Evolutionary conservation across 352 stramenopile genomes (phyloP).

Genomic region (Phytopythium vexans): DNA sequence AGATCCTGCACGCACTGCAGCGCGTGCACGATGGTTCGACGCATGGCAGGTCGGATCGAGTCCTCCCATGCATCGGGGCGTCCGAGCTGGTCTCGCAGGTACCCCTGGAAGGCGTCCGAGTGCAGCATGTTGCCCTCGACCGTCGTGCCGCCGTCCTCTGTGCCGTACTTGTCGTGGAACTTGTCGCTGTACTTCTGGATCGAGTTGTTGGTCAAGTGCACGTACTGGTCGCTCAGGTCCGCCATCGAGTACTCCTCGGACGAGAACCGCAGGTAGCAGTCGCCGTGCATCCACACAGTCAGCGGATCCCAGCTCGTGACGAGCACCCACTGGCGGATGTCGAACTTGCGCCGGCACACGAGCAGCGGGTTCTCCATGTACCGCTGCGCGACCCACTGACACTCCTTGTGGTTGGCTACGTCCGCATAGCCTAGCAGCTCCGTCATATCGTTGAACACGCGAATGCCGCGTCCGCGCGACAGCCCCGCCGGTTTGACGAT

Average conservation of each 20-base stretch:
- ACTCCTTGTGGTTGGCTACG: conserved; percentile 86
- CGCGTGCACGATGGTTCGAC: conserved; percentile 80
- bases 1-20: conserved; percentile 87
- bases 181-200: conserved; percentile 92
- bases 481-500: conserved; percentile 92
- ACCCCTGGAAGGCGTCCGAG: conserved; percentile 69
- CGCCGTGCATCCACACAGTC: conserved; percentile 90
- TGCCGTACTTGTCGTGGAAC: conserved; percentile 78
- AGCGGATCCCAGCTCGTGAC: conserved; percentile 92
- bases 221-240: conserved; percentile 84
- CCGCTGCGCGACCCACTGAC: conserved; percentile 85
- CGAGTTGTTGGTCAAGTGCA: conserved; percentile 94
- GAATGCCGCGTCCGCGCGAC: conserved; percentile 84
- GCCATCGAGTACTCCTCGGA: conserved; percentile 80
- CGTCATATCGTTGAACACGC: conserved; percentile 83
- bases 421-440: conserved; percentile 81
- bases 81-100: conserved; percentile 28
- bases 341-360: conserved; percentile 89
- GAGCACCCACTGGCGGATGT: conserved; percentile 92
- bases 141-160: conserved; percentile 53
- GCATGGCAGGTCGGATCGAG: conserved; percentile 78
- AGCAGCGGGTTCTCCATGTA: conserved; percentile 89
- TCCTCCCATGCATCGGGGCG: conserved; percentile 35
- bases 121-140: conserved; percentile 77
- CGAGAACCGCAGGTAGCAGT: conserved; percentile 92